Conservation (phyloP, 148 eudicot species). For the Chenopodium formosanum region DNA sequence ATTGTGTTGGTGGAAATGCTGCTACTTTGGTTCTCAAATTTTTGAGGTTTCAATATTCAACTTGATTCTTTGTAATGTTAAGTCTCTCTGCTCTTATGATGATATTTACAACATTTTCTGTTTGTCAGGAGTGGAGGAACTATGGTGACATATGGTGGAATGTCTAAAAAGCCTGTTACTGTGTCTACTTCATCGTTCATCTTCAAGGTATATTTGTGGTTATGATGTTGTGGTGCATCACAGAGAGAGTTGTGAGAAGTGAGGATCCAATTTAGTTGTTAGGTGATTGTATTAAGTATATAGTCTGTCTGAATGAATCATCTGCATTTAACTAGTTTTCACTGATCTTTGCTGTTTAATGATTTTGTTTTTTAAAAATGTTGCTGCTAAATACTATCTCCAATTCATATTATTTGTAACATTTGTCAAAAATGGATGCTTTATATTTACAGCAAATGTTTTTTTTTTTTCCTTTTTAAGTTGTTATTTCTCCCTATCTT, state of each 20-base stretch:
- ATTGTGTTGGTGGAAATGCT: conserved; percentile 95
- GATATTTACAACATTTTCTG: background rate
- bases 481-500: too few species aligned
- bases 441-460: too few species aligned
- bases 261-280: background rate
- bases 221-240: conserved; percentile 12
- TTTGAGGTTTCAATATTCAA: conserved; percentile 44
- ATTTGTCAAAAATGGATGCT: too few species aligned
- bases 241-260: background rate
- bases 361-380: too few species aligned
- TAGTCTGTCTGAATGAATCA: background rate
- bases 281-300: background rate
- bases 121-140: conserved; percentile 75
- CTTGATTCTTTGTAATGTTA: background rate
- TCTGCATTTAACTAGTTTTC: background rate
- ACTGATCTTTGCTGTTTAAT: background rate
- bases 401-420: too few species aligned
- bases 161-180: conserved; percentile 87
- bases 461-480: too few species aligned
- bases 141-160: conserved; percentile 99
- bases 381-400: too few species aligned
- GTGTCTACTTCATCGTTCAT: conserved; percentile 86
- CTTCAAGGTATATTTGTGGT: conserved; percentile 56
- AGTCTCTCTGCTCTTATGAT: background rate
- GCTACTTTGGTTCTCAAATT: conserved; percentile 82